Evolutionary conservation across 352 stramenopile species (phyloP).

Genomic region (Pythium aphanidermatum): DNA sequence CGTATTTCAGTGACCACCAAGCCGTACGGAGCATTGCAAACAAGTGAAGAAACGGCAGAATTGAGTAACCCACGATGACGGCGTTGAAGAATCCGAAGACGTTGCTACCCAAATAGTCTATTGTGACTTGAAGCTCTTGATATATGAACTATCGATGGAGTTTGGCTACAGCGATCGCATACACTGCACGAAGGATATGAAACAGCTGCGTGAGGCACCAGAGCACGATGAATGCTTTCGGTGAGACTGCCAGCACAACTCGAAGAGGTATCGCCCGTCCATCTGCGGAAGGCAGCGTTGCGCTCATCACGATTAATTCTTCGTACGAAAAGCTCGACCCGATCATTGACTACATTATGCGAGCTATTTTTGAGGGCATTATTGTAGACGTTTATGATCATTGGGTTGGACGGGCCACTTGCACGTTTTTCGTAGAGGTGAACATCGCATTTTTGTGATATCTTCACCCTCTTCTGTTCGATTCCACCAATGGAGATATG

Average conservation of each 20-base stretch:
- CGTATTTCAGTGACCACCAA: slow-evolving; percentile 1
- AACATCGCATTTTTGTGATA: too few species aligned
- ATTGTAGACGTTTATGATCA: too few species aligned
- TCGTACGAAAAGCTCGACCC: too few species aligned
- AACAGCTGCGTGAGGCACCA: slow-evolving; percentile 5
- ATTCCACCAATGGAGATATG: too few species aligned
- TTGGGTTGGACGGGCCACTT: too few species aligned
- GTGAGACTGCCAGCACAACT: slow-evolving; percentile 1
- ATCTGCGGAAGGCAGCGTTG: too few species aligned
- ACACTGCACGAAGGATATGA: not conserved
- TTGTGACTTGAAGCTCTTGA: not conserved
- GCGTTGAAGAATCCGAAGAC: slow-evolving; percentile 5
- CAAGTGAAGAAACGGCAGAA: slow-evolving; percentile 1
- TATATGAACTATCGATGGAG: slow-evolving; percentile 10
- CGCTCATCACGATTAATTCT: too few species aligned
- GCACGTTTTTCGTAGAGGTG: too few species aligned
- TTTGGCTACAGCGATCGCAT: not conserved
- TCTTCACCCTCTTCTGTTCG: too few species aligned
- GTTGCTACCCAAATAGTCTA: slow-evolving; percentile 7
- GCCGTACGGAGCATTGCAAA: not conserved
- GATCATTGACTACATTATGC: too few species aligned
- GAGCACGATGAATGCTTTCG: not conserved
- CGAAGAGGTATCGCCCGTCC: not conserved
- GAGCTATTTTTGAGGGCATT: too few species aligned
- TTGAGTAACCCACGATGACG: not conserved